Evolutionary conservation across 2,329 filamentous ascomycete species (phyloP).

Genomic region (Aspergillus phoenicis): DNA sequence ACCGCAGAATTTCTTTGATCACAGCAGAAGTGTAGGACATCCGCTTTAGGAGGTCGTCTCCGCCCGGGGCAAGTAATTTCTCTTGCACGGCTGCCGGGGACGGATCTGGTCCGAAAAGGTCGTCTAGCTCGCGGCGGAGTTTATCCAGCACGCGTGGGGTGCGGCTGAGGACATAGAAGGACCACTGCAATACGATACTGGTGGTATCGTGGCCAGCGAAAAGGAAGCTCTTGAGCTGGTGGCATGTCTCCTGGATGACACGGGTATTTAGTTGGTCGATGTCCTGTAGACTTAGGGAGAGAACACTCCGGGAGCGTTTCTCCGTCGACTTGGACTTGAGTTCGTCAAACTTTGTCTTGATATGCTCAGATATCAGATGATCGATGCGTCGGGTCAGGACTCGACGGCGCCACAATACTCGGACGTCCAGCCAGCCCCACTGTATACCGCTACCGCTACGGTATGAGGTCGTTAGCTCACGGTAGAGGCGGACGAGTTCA

Average conservation of each 20-base stretch:
- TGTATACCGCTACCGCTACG: neutral
- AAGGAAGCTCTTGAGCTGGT: slow-evolving; percentile 34
- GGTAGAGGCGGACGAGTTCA: slow-evolving; percentile 26
- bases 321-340: neutral
- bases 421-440: neutral
- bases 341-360: slow-evolving; percentile 11
- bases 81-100: slow-evolving; percentile 32
- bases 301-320: slow-evolving; percentile 12
- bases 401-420: neutral
- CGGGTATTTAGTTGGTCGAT: neutral
- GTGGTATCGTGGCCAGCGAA: slow-evolving; percentile 33
- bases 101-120: slow-evolving; percentile 52
- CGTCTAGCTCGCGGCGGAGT: slow-evolving; percentile 55
- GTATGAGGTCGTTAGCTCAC: slow-evolving; percentile 21
- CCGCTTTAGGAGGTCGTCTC: slow-evolving; percentile 48
- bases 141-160: slow-evolving; percentile 32
- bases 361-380: slow-evolving; percentile 1
- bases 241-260: slow-evolving; percentile 20
- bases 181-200: slow-evolving; percentile 22
- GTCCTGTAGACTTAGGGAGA: slow-evolving; percentile 18
- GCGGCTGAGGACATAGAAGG: slow-evolving; percentile 25
- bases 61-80: slow-evolving; percentile 37
- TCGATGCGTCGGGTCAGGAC: slow-evolving; percentile 12
- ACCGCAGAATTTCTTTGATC: slow-evolving; percentile 57
- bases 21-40: slow-evolving; percentile 57